Evolutionary conservation across 2,329 filamentous ascomycete genomes (phyloP).

Genomic region (Dothistroma pini): DNA sequence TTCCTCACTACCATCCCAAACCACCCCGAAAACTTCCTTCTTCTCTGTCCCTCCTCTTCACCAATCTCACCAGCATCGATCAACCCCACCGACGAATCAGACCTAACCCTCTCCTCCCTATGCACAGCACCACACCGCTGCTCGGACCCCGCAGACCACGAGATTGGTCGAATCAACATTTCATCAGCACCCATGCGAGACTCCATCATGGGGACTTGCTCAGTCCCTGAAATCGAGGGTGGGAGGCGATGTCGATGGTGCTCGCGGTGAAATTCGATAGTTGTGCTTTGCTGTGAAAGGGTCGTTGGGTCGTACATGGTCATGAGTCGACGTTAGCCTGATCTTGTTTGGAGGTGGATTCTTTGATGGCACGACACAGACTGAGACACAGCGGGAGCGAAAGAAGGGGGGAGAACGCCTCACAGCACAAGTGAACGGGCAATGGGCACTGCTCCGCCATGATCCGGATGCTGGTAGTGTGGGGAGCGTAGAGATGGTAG

Average conservation of each 20-base stretch:
- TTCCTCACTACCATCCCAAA: background rate
- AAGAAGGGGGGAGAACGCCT: background rate
- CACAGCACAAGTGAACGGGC: background rate
- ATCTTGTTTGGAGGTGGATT: too few species aligned
- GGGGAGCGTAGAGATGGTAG: background rate
- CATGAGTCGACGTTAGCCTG: background rate
- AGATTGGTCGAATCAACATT: background rate
- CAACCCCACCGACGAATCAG: background rate
- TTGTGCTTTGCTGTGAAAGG: background rate
- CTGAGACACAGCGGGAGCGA: background rate
- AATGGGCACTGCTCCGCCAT: background rate
- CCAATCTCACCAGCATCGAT: background rate
- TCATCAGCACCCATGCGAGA: background rate
- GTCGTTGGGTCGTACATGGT: background rate
- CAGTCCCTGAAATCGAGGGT: background rate
- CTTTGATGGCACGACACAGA: too few species aligned
- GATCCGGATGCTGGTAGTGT: background rate
- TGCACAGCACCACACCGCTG: background rate
- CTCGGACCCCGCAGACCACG: background rate
- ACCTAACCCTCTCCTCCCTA: background rate
- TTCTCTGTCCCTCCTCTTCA: background rate
- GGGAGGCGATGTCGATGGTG: background rate
- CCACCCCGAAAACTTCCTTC: background rate
- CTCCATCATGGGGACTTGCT: background rate
- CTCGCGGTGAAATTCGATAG: background rate